phyloP scores from a whole-genome alignment of 106 monocot genomes.

The Allium cepa region DNA sequence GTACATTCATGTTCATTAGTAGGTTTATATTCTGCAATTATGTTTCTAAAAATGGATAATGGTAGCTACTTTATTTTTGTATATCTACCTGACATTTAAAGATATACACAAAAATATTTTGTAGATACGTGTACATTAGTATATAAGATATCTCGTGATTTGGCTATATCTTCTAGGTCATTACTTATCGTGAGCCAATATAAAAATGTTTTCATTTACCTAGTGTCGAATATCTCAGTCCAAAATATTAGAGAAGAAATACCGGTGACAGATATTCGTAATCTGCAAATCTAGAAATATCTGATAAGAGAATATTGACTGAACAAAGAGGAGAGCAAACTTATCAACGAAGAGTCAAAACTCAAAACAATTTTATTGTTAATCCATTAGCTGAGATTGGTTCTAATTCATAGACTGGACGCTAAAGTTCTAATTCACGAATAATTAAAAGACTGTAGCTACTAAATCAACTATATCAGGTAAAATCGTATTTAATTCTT shows the following conservation, averaged over 20 bases:
- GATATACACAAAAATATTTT: no score
- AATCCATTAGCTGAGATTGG: constrained; percentile 57
- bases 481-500: no score
- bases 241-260: constrained; percentile 73
- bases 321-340: constrained; percentile 21
- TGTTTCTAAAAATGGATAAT: no score
- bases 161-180: constrained; percentile 46
- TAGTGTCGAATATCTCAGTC: constrained; percentile 62
- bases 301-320: constrained; percentile 5
- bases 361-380: constrained; percentile 34
- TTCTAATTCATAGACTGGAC: neutral
- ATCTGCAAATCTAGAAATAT: constrained; percentile 22
- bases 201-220: constrained; percentile 67
- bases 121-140: no score
- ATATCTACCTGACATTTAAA: no score
- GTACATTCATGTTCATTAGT: no score
- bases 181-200: constrained; percentile 16
- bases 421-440: neutral
- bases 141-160: constrained; percentile 69
- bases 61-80: no score
- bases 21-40: no score
- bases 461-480: no score
- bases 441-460: no score
- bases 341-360: constrained; percentile 23
- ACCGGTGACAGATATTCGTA: constrained; percentile 46